These are phyloP conservation scores for Populus deltoides DNA, from an alignment of 345 rosid species.

Conservation along the genomic window DNA sequence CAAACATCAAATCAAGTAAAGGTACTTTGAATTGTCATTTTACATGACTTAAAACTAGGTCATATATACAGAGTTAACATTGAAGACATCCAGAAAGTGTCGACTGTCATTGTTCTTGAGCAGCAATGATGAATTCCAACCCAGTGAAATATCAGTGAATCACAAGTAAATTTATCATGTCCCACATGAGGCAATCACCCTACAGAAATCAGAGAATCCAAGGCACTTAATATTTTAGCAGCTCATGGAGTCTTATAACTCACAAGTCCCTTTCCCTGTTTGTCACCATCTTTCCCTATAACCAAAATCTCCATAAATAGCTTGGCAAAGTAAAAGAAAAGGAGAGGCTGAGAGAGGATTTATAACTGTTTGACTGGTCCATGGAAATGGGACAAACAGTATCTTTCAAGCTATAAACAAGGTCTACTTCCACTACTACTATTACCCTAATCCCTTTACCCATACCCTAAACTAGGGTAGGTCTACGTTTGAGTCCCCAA, in stretches of 20 bases:
- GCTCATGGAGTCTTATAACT: not conserved
- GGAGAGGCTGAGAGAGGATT: not conserved
- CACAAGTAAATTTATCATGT: not conserved
- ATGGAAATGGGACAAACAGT: not conserved
- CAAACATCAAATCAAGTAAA: no score
- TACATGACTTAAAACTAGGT: no score
- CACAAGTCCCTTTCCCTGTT: not conserved
- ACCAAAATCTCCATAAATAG: not conserved
- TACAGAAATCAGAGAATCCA: not conserved
- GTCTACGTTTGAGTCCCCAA: not conserved
- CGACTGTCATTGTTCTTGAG: not conserved
- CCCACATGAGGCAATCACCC: not conserved
- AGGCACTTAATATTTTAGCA: not conserved
- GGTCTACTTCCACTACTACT: not conserved
- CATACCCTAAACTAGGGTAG: not conserved
- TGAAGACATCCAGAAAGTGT: not conserved
- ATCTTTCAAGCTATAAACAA: not conserved
- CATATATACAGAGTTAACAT: not conserved
- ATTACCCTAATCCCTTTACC: not conserved
- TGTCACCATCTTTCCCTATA: not conserved
- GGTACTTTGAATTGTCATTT: no score
- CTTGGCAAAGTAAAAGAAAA: not conserved
- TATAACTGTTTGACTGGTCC: not conserved
- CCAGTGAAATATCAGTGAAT: no score
- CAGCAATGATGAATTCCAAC: no score